Evolutionary conservation across 140 eudicot genomes (phyloP).

Genomic region (Anethum foeniculum): DNA sequence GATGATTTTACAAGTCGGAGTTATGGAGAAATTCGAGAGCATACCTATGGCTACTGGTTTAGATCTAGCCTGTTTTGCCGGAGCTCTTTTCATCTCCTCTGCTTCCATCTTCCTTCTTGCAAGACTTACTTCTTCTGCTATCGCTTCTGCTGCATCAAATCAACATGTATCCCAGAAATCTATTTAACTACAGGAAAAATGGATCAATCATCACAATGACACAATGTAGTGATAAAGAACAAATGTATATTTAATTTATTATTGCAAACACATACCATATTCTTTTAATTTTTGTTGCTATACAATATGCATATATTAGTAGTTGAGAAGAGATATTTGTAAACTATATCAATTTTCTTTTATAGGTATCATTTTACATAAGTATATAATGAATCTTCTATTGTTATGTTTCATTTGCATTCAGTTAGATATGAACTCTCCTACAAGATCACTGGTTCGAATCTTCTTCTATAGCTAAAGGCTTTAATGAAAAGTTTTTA

Average conservation of each 20-base stretch:
- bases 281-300: background rate
- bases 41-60: slow-evolving; percentile 44
- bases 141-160: background rate
- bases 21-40: slow-evolving; percentile 60
- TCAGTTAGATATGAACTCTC: background rate
- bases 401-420: background rate
- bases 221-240: background rate
- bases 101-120: slow-evolving; percentile 61
- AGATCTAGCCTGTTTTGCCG: slow-evolving; percentile 79
- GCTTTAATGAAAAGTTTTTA: too few relatives aligned
- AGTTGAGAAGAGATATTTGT: background rate
- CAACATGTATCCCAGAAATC: background rate
- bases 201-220: background rate
- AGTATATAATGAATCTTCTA: background rate
- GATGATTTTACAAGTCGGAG: slow-evolving; percentile 67
- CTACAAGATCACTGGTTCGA: too few relatives aligned
- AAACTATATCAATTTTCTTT: background rate
- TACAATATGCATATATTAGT: background rate
- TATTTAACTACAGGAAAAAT: background rate
- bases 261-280: background rate
- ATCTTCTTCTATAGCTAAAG: too few relatives aligned
- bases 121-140: slow-evolving; percentile 17
- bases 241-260: background rate
- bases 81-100: slow-evolving; percentile 52
- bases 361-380: background rate